Percentiles rank a stretch among this genome's conserved stretches.
These are phyloP conservation scores for Neodidymelliopsis sp. DNA, from an alignment of 2,329 filamentous ascomycete species.

Conservation along the genomic window DNA sequence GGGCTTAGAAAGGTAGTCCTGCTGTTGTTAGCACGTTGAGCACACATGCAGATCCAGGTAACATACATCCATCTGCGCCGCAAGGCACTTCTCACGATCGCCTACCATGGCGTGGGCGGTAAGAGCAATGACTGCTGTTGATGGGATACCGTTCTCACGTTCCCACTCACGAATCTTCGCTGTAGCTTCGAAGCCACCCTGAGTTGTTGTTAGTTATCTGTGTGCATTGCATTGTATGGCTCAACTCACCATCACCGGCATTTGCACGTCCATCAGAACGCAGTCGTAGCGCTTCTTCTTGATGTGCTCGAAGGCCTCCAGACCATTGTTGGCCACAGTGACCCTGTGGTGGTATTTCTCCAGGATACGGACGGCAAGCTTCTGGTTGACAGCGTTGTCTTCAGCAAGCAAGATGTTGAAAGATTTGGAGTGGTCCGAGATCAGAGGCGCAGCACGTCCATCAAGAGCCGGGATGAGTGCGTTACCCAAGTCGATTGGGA, in stretches of 20 bases:
- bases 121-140: constrained; percentile 94
- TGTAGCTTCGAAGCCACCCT: constrained; percentile 96
- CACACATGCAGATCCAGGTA: no score
- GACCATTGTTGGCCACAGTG: constrained; percentile 92
- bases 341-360: constrained; percentile 96
- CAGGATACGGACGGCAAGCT: constrained; percentile 93
- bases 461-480: constrained; percentile 95
- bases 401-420: constrained; percentile 96
- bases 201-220: constrained; percentile 47
- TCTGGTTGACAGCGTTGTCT: constrained; percentile 97
- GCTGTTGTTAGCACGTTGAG: constrained; percentile 21
- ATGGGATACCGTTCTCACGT: constrained; percentile 76
- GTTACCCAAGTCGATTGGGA: constrained; percentile 92
- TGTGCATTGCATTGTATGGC: neutral
- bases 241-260: constrained; percentile 90
- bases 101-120: constrained; percentile 99
- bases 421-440: constrained; percentile 92
- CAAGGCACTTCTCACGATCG: constrained; percentile 96
- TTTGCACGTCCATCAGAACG: constrained; percentile 98
- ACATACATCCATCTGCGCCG: constrained; percentile 88
- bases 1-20: constrained; percentile 94
- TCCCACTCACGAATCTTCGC: constrained; percentile 97
- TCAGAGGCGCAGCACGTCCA: constrained; percentile 86
- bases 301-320: constrained; percentile 91
- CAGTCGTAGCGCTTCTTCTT: constrained; percentile 94